phyloP scores from a whole-genome alignment of 1,139 yeast species.

The Ogataea hybrid region DNA sequence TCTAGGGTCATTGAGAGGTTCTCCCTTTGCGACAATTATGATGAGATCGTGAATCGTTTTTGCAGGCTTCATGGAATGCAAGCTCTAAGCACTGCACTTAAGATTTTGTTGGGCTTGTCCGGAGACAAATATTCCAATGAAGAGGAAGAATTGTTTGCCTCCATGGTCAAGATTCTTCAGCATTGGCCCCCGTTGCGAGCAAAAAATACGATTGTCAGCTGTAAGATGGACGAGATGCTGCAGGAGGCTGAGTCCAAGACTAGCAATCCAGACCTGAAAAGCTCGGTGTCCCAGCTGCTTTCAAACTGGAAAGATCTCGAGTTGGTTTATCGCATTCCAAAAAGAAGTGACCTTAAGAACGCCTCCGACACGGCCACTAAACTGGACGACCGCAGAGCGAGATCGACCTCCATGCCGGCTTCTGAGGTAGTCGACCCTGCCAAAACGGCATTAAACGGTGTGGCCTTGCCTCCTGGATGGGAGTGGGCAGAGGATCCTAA shows the following conservation, averaged over 20 bases:
- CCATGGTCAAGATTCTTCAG: slow-evolving; percentile 55
- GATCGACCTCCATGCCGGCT: slow-evolving; percentile 18
- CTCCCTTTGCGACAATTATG: slow-evolving; percentile 46
- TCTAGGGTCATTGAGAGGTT: slow-evolving; percentile 63
- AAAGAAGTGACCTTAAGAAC: slow-evolving; percentile 29
- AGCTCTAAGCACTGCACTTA: slow-evolving; percentile 62
- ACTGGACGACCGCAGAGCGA: slow-evolving; percentile 37
- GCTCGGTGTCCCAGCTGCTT: slow-evolving; percentile 46
- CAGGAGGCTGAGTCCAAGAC: slow-evolving; percentile 40
- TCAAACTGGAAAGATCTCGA: slow-evolving; percentile 72
- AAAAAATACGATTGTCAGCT: slow-evolving; percentile 74
- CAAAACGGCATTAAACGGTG: slow-evolving; percentile 26
- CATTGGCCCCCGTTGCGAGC: slow-evolving; percentile 77
- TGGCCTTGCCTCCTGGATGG: slow-evolving; percentile 52
- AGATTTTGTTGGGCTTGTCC: slow-evolving; percentile 33
- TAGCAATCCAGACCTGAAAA: slow-evolving; percentile 35
- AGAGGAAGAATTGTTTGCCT: slow-evolving; percentile 39
- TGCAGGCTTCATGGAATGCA: slow-evolving; percentile 86
- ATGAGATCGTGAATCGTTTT: slow-evolving; percentile 54
- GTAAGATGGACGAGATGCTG: slow-evolving; percentile 70
- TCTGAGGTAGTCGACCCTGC: slow-evolving; percentile 13
- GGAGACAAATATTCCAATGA: slow-evolving; percentile 22
- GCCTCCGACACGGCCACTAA: slow-evolving; percentile 11
- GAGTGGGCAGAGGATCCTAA: slow-evolving; percentile 46
- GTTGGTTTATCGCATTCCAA: slow-evolving; percentile 83